Base-by-base conservation (phyloP, 495 filamentous ascomycete genomes). In the Bacidia rubella region DNA sequence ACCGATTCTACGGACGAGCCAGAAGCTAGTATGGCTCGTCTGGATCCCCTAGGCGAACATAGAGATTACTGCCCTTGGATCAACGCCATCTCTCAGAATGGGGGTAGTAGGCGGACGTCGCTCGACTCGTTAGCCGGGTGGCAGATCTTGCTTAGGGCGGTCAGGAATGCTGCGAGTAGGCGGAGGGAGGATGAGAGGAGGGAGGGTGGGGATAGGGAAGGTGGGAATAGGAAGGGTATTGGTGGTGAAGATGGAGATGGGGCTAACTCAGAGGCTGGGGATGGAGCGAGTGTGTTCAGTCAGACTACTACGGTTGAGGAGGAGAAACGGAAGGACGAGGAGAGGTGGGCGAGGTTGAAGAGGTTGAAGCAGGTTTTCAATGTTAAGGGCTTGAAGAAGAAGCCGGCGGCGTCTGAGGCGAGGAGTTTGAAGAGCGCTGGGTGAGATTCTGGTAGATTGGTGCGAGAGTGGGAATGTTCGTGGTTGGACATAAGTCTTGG, bases 11-110 rank as follows among this genome's bases (percentile, higher is more conserved):
- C 12, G 11, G 24, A 23, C 1, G 26, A 50, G 66, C 79, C 72
- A 15, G 76, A 77, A 22, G 70, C 75, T 5, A 69, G 76, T 9
- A 75, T 86, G 65, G 75, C 75, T 53, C 74, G 78, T 27, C 69
- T 90, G n/a, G 77, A 87, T 58, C 77, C 78, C 2, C 61, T 80
- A 7, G 66, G 69, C 15, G 82, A 87, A 60, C 86, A 90, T 60
- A 75, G 86, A 62, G 83, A 86, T 54, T 89, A 87, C 62, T 90
- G 86, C 58, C 85, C 86, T 2, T 90, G 86, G 86, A 71, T 83
- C 57, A 84, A 80, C 58, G 64, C 74, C 12, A 54, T 61, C 0
- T 70, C 76, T 10, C 86, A 90, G 63, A 73, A 68, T 46, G 70
- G 71, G 20, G 64, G 1, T 4, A 20, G 39, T 3, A 39, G 46